A percentile compares a stretch with the other conserved stretches of the same genome.
Evolutionary conservation across 805 yeast species (phyloP).

Genomic region (Starmerella gropengiesseri): DNA sequence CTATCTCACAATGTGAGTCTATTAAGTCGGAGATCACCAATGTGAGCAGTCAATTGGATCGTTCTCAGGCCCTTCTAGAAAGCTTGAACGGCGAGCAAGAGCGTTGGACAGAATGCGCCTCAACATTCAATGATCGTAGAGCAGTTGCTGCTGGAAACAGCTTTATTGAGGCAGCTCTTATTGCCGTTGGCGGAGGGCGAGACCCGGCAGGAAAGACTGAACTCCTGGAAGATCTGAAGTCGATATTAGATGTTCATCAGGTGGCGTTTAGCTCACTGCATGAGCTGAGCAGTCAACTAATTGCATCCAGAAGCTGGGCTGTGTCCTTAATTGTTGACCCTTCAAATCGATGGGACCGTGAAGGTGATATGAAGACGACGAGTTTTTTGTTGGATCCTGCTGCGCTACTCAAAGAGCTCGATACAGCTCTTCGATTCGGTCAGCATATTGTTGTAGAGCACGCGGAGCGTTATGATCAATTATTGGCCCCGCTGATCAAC

Average conservation of each 20-base stretch:
- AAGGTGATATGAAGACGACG: conserved; percentile 20
- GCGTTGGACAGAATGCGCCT: conserved; percentile 62
- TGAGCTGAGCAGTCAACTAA: conserved; percentile 34
- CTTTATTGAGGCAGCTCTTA: conserved; percentile 49
- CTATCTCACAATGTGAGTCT: conserved; percentile 69
- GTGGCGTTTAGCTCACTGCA: conserved; percentile 11
- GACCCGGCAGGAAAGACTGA: conserved; percentile 40
- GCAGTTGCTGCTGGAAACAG: conserved; percentile 52
- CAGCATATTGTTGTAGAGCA: conserved; percentile 61
- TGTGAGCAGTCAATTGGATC: conserved; percentile 48
- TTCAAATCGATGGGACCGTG: conserved; percentile 24
- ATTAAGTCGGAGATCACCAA: conserved; percentile 58
- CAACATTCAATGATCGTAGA: conserved; percentile 38
- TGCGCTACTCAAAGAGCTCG: conserved; percentile 55
- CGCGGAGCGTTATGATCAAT: conserved; percentile 72
- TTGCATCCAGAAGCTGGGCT: conserved; percentile 35
- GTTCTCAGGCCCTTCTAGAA: conserved; percentile 54
- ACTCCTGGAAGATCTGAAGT: conserved; percentile 26
- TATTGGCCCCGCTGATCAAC: conserved; percentile 50
- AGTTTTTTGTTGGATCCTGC: conserved; percentile 60
- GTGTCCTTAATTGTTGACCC: conserved; percentile 69
- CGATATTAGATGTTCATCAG: conserved; percentile 32
- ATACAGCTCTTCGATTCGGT: conserved; percentile 77
- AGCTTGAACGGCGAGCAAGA: conserved; percentile 54
- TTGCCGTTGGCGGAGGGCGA: conserved; percentile 48